Percentiles rank a stretch among this genome's conserved stretches.
phyloP scores from a whole-genome alignment of 305 asterid genomes.

The Caryopteris hybrid region DNA sequence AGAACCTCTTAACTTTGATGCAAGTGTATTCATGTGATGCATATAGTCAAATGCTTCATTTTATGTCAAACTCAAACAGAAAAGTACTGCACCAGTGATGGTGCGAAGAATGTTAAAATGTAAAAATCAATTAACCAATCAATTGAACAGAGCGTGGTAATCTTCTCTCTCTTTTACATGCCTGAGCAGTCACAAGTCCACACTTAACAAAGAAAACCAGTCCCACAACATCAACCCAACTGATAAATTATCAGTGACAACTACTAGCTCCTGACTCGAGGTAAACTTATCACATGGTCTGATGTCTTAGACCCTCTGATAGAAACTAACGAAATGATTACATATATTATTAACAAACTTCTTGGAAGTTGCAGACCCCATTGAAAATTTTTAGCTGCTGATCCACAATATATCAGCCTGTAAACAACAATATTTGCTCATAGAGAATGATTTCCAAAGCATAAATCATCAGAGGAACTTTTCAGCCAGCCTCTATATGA shows the following conservation, averaged over 20 bases:
- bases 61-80: not conserved
- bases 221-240: not conserved
- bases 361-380: not conserved
- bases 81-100: not conserved
- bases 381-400: not conserved
- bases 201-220: not conserved
- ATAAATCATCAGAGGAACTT: not conserved
- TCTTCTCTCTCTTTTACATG: not conserved
- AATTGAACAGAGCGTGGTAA: not conserved
- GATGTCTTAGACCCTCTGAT: not conserved
- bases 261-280: not conserved
- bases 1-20: not conserved
- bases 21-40: not conserved
- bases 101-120: not conserved
- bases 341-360: not conserved
- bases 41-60: not conserved
- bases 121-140: too few species aligned
- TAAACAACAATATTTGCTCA: not conserved
- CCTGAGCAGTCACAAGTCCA: not conserved
- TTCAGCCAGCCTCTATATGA: constrained; percentile 3
- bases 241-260: not conserved
- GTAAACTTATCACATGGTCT: not conserved
- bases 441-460: constrained; percentile 1
- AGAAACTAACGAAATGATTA: not conserved
- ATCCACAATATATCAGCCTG: not conserved